A percentile compares a stretch with the other conserved stretches of the same genome.
Conservation (phyloP, 2,329 filamentous ascomycete genomes). For the Aphanoascus verrucosus region DNA sequence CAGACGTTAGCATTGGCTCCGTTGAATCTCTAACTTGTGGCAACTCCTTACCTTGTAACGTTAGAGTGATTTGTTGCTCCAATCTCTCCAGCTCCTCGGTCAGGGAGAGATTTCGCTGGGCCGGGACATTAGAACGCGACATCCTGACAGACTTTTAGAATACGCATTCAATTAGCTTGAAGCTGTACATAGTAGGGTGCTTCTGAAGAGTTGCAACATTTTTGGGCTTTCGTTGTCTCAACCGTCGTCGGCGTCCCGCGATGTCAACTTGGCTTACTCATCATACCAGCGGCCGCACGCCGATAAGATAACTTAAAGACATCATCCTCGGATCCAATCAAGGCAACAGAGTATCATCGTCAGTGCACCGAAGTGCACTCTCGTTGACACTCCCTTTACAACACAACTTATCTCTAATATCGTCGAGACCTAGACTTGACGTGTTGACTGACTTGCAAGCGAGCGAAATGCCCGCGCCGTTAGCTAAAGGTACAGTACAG, state of each 20-base stretch:
- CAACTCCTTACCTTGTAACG: conserved; percentile 60
- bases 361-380: not conserved
- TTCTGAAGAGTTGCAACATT: no score
- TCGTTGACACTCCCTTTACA: no score
- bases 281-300: not conserved
- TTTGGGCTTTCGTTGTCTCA: no score
- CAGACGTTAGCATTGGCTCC: not conserved
- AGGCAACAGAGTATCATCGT: not conserved
- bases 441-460: not conserved
- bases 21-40: conserved; percentile 14
- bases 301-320: not conserved
- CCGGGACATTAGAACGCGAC: conserved; percentile 41
- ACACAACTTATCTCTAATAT: no score
- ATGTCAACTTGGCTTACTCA: no score
- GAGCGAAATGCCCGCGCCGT: conserved; percentile 35
- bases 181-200: no score
- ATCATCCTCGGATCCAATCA: not conserved
- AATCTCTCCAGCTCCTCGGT: conserved; percentile 93
- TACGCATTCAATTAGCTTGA: not conserved
- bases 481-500: conserved; percentile 38
- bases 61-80: conserved; percentile 93
- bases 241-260: no score
- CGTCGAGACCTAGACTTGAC: no score
- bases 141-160: conserved; percentile 25
- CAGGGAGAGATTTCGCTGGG: conserved; percentile 56